Evolutionary conservation across 345 rosid species (phyloP).

Genomic region (Sisymbrium altissimum): DNA sequence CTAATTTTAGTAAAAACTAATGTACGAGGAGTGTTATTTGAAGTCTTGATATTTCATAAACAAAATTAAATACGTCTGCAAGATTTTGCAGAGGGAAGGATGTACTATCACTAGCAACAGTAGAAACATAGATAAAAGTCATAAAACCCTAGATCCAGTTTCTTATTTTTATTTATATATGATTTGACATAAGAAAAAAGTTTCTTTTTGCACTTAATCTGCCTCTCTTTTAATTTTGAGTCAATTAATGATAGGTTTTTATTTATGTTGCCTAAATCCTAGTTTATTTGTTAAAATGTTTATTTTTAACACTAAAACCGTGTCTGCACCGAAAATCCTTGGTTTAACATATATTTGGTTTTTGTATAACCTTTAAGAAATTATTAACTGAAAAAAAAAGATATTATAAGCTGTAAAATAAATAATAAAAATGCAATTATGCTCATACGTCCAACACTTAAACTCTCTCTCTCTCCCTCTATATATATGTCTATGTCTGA

Average conservation of each 20-base stretch:
- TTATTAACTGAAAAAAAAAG: too few species aligned
- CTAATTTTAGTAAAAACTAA: slow-evolving; percentile 21
- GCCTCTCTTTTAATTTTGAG: not conserved
- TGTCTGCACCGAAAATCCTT: not conserved
- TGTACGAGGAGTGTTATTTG: slow-evolving; percentile 33
- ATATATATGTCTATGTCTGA: too few species aligned
- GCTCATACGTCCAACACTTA: not conserved
- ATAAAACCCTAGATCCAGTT: slow-evolving; percentile 33
- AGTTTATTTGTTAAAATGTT: not conserved
- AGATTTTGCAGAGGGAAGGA: slow-evolving; percentile 29
- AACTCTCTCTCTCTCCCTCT: not conserved
- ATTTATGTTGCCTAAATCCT: slow-evolving; percentile 1
- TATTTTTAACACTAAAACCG: not conserved
- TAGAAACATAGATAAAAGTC: slow-evolving; percentile 30
- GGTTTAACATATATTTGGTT: not conserved
- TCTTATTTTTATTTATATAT: slow-evolving; percentile 11
- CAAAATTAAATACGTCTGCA: slow-evolving; percentile 32
- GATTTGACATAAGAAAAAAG: slow-evolving; percentile 4
- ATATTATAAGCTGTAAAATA: too few species aligned
- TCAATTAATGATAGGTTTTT: not conserved
- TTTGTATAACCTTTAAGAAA: not conserved
- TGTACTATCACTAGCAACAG: slow-evolving; percentile 31
- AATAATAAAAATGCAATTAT: slow-evolving; percentile 8
- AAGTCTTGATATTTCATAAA: slow-evolving; percentile 19
- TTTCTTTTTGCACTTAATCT: not conserved